phyloP scores from a whole-genome alignment of 2,329 filamentous ascomycete species.

The Cordyceps farinosa region DNA sequence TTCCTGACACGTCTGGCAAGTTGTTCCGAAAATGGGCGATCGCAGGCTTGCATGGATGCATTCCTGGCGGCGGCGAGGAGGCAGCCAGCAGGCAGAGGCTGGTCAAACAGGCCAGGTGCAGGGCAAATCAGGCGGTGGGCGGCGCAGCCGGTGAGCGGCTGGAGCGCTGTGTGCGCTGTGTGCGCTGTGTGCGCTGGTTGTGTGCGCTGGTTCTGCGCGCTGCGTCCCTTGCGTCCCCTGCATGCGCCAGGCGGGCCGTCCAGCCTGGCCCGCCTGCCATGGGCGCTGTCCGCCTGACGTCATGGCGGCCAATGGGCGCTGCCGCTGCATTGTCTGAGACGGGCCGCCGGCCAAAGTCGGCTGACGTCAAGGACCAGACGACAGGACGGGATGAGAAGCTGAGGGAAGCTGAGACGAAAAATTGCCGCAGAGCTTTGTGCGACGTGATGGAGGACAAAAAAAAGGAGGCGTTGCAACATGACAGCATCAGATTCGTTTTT shows the following conservation, averaged over 20 bases:
- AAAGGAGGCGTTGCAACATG: conserved; percentile 1
- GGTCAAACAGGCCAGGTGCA: conserved; percentile 5
- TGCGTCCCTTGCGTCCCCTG: neutral
- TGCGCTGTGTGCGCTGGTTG: too few relatives aligned
- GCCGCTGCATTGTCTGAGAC: neutral
- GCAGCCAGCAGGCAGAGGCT: conserved; percentile 6
- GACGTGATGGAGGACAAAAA: neutral
- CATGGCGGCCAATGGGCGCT: conserved; percentile 17
- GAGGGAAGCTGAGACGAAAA: neutral
- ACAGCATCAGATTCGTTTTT: neutral
- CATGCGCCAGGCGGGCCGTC: neutral
- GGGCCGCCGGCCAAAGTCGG: conserved; percentile 7
- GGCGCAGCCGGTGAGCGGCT: neutral
- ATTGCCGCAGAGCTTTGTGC: neutral
- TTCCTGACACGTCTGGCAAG: neutral
- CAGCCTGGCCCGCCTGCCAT: neutral
- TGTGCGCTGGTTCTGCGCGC: too few relatives aligned
- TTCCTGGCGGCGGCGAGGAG: neutral
- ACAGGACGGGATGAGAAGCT: neutral
- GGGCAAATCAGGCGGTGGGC: conserved; percentile 12
- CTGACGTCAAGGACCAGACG: conserved; percentile 18
- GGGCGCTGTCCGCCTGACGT: conserved; percentile 18
- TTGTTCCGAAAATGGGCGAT: neutral
- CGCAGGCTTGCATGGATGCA: neutral
- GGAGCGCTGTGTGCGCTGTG: neutral